Base-by-base conservation (phyloP, 139 green algal species). In the Chlorella vulgaris region DNA sequence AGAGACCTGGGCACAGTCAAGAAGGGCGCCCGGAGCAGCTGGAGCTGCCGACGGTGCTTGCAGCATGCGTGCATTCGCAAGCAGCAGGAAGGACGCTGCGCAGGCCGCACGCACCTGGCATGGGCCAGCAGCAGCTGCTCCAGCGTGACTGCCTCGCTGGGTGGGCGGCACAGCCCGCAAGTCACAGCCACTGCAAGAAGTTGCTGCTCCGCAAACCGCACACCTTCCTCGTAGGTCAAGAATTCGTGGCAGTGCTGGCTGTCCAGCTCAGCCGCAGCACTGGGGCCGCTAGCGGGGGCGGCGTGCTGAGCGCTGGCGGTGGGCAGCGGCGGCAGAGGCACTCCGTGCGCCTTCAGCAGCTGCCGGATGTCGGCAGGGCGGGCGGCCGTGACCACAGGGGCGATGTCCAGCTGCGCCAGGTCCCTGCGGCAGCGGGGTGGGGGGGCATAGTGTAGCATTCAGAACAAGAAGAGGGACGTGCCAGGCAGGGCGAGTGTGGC, bases 171-270 rank as follows among this genome's bases (percentile, higher is more conserved):
- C 55, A 80, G 74, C 36, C 55, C 55, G 55, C 35, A 55, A 0
- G 26, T 22, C 53, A 69, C 74, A 26, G 74, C 74, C 74, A 80
- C 74, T n/a, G 55, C 55, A 53, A 80, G 74, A 36, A 80, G 74
- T 36, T 69, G 55, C 26, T 40, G 28, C 55, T 80, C 74, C 21
- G 47, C 65, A 36, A 42, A 80, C 24, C 55, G 74, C 55, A 80
- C 31, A 21, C 55, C 74, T 55, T 80, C 74, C 3, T 80, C 74
- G 4, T 60, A 69, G 36, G 33, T 42, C 36, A 26, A 38, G 55
- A 80, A 80, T 55, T 80, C 74, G 38, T 70, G 74, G 74, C 74
- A 80, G 74, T 13, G n/a, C 4, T 2, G 35, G 39, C 42, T 13
- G n/a, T n/a, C 74, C 26, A 60, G 47, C 8, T 53, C 29, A 22